Conservation (phyloP, 805 yeast species). For the Debaryomyces castellii region DNA sequence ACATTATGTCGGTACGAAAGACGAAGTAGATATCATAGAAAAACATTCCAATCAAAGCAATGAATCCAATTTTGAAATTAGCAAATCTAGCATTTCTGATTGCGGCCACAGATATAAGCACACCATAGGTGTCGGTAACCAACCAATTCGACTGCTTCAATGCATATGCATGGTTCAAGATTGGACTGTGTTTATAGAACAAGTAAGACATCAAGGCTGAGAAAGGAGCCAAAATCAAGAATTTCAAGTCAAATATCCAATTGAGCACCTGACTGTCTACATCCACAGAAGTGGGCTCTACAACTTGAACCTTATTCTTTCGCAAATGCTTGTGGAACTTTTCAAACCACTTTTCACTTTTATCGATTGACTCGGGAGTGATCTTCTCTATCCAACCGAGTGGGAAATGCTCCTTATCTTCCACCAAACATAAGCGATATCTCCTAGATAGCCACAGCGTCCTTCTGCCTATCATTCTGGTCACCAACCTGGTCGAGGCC, state of each 20-base stretch:
- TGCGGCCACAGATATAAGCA: conserved; percentile 44
- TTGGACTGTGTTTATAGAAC: conserved; percentile 7
- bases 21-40: conserved; percentile 68
- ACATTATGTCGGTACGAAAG: conserved; percentile 61
- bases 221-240: conserved; percentile 13
- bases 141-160: conserved; percentile 13
- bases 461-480: conserved; percentile 21
- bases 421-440: conserved; percentile 40
- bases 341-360: conserved; percentile 7
- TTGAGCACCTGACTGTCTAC: conserved; percentile 20
- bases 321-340: conserved; percentile 11
- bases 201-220: conserved; percentile 5
- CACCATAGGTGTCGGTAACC: conserved; percentile 39
- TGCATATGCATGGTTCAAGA: conserved; percentile 7
- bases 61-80: conserved; percentile 45
- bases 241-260: conserved; percentile 20
- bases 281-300: conserved; percentile 21
- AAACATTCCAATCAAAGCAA: conserved; percentile 50
- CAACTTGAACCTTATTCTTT: conserved; percentile 11
- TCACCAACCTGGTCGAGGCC: conserved; percentile 21
- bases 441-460: conserved; percentile 30
- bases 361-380: conserved; percentile 1
- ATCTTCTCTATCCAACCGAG: conserved; percentile 35
- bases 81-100: conserved; percentile 38
- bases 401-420: conserved; percentile 35